Base-by-base conservation (phyloP, 202 grass and related monocot genomes). In the Eragrostis tef region DNA sequence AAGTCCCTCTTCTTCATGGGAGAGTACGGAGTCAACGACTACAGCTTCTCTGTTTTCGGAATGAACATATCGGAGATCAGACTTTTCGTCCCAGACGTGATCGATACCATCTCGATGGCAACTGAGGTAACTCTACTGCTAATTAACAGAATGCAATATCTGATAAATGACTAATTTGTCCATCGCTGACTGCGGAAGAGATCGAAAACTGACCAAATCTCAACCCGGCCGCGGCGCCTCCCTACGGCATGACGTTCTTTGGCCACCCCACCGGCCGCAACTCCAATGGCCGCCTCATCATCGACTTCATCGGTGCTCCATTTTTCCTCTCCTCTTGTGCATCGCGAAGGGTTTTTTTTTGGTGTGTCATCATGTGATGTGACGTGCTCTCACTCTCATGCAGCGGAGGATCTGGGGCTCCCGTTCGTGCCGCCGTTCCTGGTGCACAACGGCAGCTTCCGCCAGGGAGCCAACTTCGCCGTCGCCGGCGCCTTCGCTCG, bases 271-370 rank as follows among this genome's bases (percentile, higher is more conserved):
- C 80, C 1, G 91, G 88, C 11, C 88, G 88, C 11, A 75, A 71
- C 79, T 91, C 88, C 36, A 64, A 94, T 68, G 92, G 92, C n/a
- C 86, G 89, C 70, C 83, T 91, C 66, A 83, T 89, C 75, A 67
- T 94, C 57, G 92, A 89, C 75, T 94, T 94, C 73, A 88, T 94
- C 36, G 92, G 92, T 94, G 29, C 29, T 31, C 29, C 29, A 31
- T 31, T 31, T 31, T 39, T 5, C 21, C 25, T 11, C 0, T 11
- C 5, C 0, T 11, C 3, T 22, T 7, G 54, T 58, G 20, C 1
- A 0, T 58, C 48, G 48, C 5, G 3, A 13, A 1, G 0, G 46
- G 12, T 86, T 3, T 24, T 36, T 63, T 29, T 9, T 15, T 25
- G 26, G 6, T 4, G n/a, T 2, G 17, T 10, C 22, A 7, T 1